Percentiles rank a stretch among this genome's conserved stretches.
Conservation (phyloP, 495 filamentous ascomycete species). For the Hypoxylon fragiforme region DNA sequence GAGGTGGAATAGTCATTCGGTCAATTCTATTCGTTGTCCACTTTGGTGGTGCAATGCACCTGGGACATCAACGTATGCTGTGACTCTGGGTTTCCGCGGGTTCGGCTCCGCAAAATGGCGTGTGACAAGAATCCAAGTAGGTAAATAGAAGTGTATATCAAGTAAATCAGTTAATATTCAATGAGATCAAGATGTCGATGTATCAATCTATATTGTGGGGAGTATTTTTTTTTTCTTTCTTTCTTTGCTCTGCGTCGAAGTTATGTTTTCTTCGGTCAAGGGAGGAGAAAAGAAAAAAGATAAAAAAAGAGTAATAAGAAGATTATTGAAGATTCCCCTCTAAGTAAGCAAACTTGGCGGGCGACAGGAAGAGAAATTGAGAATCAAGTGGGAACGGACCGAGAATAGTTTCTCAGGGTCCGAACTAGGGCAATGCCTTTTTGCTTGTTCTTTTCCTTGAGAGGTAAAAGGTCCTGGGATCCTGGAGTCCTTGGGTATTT, state of each 20-base stretch:
- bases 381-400: constrained; percentile 24
- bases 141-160: constrained; percentile 9
- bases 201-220: background rate
- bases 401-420: constrained; percentile 18
- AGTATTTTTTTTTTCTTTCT: background rate
- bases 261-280: background rate
- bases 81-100: constrained; percentile 17
- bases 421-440: constrained; percentile 24
- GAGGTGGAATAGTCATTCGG: constrained; percentile 21
- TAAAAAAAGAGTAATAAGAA: background rate
- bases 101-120: constrained; percentile 24
- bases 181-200: background rate
- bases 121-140: constrained; percentile 12
- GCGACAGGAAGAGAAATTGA: constrained; percentile 9
- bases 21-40: constrained; percentile 26
- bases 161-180: no score
- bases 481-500: no score
- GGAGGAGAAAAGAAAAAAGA: no score
- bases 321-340: constrained; percentile 1
- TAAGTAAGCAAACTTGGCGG: constrained; percentile 27
- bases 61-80: constrained; percentile 28
- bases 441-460: constrained; percentile 2
- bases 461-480: background rate
- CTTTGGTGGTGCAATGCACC: constrained; percentile 30
- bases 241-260: background rate